phyloP scores from a whole-genome alignment of 1,139 yeast species.

The Suhomyces wounanorum region DNA sequence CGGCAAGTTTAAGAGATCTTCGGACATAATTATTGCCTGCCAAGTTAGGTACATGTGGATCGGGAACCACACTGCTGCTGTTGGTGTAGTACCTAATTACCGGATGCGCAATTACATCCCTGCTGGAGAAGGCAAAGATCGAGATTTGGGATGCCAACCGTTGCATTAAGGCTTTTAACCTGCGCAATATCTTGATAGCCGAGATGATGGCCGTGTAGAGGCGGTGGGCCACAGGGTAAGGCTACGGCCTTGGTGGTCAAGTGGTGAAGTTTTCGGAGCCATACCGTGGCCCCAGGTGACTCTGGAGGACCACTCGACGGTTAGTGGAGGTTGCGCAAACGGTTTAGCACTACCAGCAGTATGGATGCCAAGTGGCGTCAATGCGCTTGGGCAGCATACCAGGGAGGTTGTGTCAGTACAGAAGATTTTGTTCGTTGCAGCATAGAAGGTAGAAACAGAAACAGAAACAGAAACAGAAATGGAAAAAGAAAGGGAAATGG shows the following conservation, averaged over 20 bases:
- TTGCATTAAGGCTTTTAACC: neutral
- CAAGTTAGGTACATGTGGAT: neutral
- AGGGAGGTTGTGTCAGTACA: neutral
- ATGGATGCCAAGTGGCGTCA: too few species aligned
- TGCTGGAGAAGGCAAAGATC: neutral
- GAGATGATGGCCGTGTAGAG: neutral
- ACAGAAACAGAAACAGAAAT: too few species aligned
- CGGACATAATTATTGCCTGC: neutral
- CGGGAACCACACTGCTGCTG: too few species aligned
- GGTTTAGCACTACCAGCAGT: too few species aligned
- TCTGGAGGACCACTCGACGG: neutral
- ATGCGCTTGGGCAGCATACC: too few species aligned
- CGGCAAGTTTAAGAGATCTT: constrained; percentile 3
- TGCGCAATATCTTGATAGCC: constrained; percentile 1
- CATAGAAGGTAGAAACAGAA: too few species aligned
- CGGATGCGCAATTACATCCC: too few species aligned
- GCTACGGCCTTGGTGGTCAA: neutral
- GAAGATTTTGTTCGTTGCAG: neutral
- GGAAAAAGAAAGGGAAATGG: too few species aligned
- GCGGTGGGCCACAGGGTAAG: neutral
- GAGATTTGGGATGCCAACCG: neutral
- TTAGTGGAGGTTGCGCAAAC: too few species aligned
- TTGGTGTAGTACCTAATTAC: too few species aligned
- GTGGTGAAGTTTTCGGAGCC: neutral
- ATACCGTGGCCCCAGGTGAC: too few species aligned